These are phyloP conservation scores for Globisporangium cylindrosporum DNA, from an alignment of 352 stramenopile species.

Conservation along the genomic window DNA sequence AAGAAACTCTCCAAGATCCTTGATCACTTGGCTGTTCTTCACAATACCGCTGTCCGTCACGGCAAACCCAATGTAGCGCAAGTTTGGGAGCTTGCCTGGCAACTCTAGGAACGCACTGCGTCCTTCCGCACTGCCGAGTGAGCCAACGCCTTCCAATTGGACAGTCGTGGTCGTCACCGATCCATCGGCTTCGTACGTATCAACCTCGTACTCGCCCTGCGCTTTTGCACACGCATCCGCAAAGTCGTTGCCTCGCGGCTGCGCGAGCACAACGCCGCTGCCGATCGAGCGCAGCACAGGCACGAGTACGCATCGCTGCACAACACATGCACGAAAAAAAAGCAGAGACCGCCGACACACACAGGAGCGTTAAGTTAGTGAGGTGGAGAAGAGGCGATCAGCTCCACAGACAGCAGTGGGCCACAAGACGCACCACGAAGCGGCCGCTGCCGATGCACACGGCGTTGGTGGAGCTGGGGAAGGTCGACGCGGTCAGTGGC, in stretches of 20 bases:
- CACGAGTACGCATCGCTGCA: slow-evolving; percentile 58
- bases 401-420: neutral
- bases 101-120: slow-evolving; percentile 24
- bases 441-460: slow-evolving; percentile 34
- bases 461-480: slow-evolving; percentile 14
- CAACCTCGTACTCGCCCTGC: slow-evolving; percentile 56
- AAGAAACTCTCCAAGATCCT: slow-evolving; percentile 53
- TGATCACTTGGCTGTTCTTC: slow-evolving; percentile 32
- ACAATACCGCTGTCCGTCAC: slow-evolving; percentile 28
- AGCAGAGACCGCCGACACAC: neutral
- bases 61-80: slow-evolving; percentile 11
- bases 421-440: slow-evolving; percentile 25
- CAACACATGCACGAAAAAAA: neutral
- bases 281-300: slow-evolving; percentile 38
- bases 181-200: slow-evolving; percentile 56
- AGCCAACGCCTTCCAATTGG: slow-evolving; percentile 30
- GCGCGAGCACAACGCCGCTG: slow-evolving; percentile 51
- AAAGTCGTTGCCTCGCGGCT: slow-evolving; percentile 61
- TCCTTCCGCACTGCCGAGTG: slow-evolving; percentile 17
- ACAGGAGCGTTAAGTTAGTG: neutral
- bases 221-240: slow-evolving; percentile 28
- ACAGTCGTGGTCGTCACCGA: slow-evolving; percentile 35
- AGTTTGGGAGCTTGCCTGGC: slow-evolving; percentile 23
- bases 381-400: neutral
- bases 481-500: slow-evolving; percentile 7